These are phyloP conservation scores for Hypoxylon sp. DNA, from an alignment of 2,329 filamentous ascomycete species.

Conservation along the genomic window DNA sequence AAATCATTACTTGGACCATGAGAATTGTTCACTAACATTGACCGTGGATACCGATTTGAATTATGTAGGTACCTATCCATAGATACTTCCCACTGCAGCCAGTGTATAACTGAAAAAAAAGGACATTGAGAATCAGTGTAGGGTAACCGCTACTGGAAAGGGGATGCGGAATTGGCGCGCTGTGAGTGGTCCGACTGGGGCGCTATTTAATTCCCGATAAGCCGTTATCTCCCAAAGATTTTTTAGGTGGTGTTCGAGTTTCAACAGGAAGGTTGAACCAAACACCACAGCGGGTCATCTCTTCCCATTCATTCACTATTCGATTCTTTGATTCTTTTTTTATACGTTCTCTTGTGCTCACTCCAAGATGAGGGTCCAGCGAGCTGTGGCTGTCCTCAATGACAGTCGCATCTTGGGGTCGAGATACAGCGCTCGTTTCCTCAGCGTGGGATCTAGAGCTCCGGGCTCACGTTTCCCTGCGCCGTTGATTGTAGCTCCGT, in stretches of 20 bases:
- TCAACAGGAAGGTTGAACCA: slow-evolving; percentile 33
- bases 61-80: no score
- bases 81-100: no score
- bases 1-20: no score
- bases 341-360: slow-evolving; percentile 41
- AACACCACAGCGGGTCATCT: slow-evolving; percentile 31
- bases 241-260: slow-evolving; percentile 30
- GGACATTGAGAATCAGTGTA: background rate
- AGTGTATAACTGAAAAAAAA: no score
- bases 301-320: slow-evolving; percentile 38
- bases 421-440: slow-evolving; percentile 54
- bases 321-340: slow-evolving; percentile 4
- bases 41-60: no score
- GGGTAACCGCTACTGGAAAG: background rate
- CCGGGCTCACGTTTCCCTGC: slow-evolving; percentile 51
- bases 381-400: slow-evolving; percentile 57
- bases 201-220: slow-evolving; percentile 45
- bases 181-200: slow-evolving; percentile 28
- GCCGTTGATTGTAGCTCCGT: slow-evolving; percentile 54
- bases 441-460: slow-evolving; percentile 53
- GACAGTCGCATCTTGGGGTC: slow-evolving; percentile 56
- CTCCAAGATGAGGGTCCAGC: slow-evolving; percentile 59
- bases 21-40: no score
- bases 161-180: slow-evolving; percentile 16
- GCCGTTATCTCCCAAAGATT: slow-evolving; percentile 38